A percentile compares a stretch with the other conserved stretches of the same genome.
phyloP scores from a whole-genome alignment of 2,329 filamentous ascomycete genomes.

The Pseudohalonectria lignicola region DNA sequence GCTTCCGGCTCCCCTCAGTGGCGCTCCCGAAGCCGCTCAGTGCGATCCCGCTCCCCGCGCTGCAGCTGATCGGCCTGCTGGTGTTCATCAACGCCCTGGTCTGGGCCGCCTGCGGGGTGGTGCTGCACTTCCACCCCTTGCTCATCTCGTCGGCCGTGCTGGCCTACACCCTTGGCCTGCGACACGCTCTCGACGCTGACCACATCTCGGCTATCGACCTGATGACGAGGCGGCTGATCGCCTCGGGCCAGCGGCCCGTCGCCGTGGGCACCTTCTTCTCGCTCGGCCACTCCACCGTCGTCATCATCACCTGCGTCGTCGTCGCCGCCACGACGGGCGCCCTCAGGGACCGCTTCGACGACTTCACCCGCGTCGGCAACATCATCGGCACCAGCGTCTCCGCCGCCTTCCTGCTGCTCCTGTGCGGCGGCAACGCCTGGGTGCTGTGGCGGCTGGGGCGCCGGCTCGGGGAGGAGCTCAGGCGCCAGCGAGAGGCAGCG shows the following conservation, averaged over 20 bases:
- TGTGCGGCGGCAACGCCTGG: constrained; percentile 77
- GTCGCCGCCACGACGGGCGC: constrained; percentile 86
- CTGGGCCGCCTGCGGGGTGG: constrained; percentile 42
- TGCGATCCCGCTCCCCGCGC: constrained; percentile 17
- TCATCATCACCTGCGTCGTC: constrained; percentile 79
- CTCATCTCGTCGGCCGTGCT: constrained; percentile 74
- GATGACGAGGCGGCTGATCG: constrained; percentile 83
- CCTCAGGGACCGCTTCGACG: constrained; percentile 68
- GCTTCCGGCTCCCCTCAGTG: constrained; percentile 8
- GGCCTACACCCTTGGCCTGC: constrained; percentile 78
- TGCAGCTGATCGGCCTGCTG: constrained; percentile 40
- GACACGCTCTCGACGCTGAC: constrained; percentile 96
- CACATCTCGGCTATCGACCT: constrained; percentile 82
- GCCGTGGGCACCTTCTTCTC: constrained; percentile 94
- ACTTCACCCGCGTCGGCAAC: constrained; percentile 69
- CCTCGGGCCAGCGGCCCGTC: constrained; percentile 73
- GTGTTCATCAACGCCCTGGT: constrained; percentile 38
- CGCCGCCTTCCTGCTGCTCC: constrained; percentile 68
- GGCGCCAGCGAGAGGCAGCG: constrained; percentile 14
- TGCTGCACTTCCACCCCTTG: constrained; percentile 40
- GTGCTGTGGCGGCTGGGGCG: constrained; percentile 70
- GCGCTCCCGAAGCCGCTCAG: constrained; percentile 16
- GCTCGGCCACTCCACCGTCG: constrained; percentile 86
- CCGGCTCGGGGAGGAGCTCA: constrained; percentile 53
- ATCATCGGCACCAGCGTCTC: constrained; percentile 86